These are phyloP conservation scores for Corchorus olitorius DNA, from an alignment of 345 rosid genomes.

Conservation along the genomic window DNA sequence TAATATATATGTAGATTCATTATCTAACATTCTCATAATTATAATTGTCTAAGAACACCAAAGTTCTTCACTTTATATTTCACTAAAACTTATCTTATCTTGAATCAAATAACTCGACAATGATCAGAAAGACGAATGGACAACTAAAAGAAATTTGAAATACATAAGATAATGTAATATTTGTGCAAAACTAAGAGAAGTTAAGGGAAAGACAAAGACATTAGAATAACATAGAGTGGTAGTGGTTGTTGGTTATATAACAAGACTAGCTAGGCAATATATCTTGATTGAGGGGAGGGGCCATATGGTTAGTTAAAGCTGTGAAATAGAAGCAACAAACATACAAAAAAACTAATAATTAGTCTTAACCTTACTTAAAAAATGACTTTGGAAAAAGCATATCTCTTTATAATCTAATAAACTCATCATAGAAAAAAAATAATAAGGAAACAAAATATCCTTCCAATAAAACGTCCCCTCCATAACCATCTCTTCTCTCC, in stretches of 20 bases:
- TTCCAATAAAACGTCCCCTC: slow-evolving; percentile 10
- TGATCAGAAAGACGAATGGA: too few species aligned
- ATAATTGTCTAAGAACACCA: too few species aligned
- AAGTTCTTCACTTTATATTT: too few species aligned
- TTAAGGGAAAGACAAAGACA: background rate
- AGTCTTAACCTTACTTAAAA: slow-evolving; percentile 22
- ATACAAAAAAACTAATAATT: slow-evolving; percentile 1
- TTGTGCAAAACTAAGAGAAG: background rate
- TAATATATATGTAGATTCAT: too few species aligned
- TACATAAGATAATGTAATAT: background rate
- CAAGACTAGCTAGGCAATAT: slow-evolving; percentile 32
- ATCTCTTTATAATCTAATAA: slow-evolving; percentile 12
- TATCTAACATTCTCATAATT: too few species aligned
- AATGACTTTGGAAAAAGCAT: slow-evolving; percentile 18
- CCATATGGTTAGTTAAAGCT: slow-evolving; percentile 68
- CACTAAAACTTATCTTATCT: too few species aligned
- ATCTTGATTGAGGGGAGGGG: slow-evolving; percentile 45
- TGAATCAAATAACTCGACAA: too few species aligned
- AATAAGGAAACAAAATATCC: slow-evolving; percentile 11
- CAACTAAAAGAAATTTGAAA: background rate
- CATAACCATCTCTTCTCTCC: slow-evolving; percentile 12
- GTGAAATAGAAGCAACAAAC: slow-evolving; percentile 59
- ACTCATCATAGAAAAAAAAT: slow-evolving; percentile 18
- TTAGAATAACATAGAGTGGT: background rate
- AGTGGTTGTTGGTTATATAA: slow-evolving; percentile 47